Conservation (phyloP, 2,329 filamentous ascomycete species). For the Diaporthe australafricana region DNA sequence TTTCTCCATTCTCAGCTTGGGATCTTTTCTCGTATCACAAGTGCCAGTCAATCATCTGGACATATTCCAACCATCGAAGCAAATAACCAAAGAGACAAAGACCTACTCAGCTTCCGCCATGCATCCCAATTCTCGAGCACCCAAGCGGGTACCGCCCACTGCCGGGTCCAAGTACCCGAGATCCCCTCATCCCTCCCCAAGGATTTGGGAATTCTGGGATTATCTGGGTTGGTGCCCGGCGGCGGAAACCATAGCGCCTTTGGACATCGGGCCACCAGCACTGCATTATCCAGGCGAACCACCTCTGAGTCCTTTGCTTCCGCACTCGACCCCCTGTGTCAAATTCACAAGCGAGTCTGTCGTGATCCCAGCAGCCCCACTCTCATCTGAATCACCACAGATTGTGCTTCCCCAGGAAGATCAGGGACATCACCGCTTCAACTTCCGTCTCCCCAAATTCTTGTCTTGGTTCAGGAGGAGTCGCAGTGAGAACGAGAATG, state of each 20-base stretch:
- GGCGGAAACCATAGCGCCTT: neutral
- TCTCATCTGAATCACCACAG: neutral
- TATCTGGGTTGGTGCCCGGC: accelerated
- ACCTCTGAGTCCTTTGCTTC: neutral
- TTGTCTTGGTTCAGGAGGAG: neutral
- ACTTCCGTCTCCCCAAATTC: neutral
- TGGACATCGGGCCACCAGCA: slow-evolving; percentile 9
- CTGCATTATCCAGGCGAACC: neutral
- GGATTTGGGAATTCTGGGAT: neutral
- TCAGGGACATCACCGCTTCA: neutral
- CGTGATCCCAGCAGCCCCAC: neutral
- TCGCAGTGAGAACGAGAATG: too few species aligned
- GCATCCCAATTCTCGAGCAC: too few species aligned
- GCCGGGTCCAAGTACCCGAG: too few species aligned
- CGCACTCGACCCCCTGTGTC: too few species aligned
- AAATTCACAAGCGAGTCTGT: neutral
- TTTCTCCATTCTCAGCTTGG: too few species aligned
- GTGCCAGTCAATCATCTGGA: too few species aligned
- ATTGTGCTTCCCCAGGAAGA: neutral
- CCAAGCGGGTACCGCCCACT: too few species aligned
- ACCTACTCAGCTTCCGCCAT: too few species aligned
- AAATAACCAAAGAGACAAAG: too few species aligned
- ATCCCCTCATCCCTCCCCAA: neutral
- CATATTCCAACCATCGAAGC: too few species aligned
- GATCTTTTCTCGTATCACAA: too few species aligned